Conservation (phyloP, 176 grass and related monocot genomes). For the Cenchrus purpureus region DNA sequence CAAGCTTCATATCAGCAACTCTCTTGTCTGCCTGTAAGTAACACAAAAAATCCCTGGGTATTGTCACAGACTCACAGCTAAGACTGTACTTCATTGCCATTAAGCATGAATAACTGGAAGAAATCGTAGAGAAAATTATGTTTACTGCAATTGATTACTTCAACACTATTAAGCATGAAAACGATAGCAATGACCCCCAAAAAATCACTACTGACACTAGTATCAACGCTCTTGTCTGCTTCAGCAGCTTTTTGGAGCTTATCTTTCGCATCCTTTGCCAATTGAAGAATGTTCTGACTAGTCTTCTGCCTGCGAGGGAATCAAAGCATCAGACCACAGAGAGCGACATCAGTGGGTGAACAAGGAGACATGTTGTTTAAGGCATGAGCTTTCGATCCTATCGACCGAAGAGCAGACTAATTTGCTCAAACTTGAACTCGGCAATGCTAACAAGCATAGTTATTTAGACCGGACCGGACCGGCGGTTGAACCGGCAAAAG, state of each 20-base stretch:
- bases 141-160: neutral
- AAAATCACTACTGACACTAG: slow-evolving; percentile 62
- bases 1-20: slow-evolving; percentile 83
- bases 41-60: slow-evolving; percentile 14
- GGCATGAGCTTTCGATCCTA: slow-evolving; percentile 20
- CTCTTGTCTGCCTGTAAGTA: slow-evolving; percentile 76
- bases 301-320: slow-evolving; percentile 71
- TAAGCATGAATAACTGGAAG: slow-evolving; percentile 4
- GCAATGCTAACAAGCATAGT: neutral
- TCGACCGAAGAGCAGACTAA: slow-evolving; percentile 13
- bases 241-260: slow-evolving; percentile 76
- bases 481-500: too few relatives aligned
- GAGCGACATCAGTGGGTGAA: slow-evolving; percentile 15
- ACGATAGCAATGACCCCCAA: neutral
- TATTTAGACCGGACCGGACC: too few relatives aligned
- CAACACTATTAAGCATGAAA: neutral
- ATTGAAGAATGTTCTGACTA: slow-evolving; percentile 67
- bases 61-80: neutral
- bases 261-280: slow-evolving; percentile 81
- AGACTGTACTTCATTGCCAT: neutral
- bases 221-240: slow-evolving; percentile 61
- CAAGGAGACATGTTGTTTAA: neutral
- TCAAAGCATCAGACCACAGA: slow-evolving; percentile 17
- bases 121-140: neutral
- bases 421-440: slow-evolving; percentile 1